Base-by-base conservation (phyloP, 768 basidiomycete genomes). In the Leccinellum luteum region DNA sequence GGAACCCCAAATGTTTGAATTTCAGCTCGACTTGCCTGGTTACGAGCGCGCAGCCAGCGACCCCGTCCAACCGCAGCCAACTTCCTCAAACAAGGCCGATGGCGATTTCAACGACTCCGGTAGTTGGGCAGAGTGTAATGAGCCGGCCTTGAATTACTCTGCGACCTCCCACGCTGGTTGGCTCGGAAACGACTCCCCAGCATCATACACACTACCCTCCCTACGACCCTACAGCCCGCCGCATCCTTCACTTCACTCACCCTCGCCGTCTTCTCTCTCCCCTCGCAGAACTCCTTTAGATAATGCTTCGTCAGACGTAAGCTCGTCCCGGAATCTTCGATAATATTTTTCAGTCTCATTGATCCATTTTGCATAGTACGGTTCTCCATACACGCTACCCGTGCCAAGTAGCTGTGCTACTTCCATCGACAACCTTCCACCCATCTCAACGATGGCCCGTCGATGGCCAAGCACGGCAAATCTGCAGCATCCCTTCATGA, bases 1-100 rank as follows among this genome's bases (percentile, higher is more conserved):
- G 58, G 80, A 83, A 55, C 87, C 87, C 6, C 64, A 79, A 44
- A 74, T 85, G 50, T 81, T 87, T 62, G 86, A 89, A 67, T 90
- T 87, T 66, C 86, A 89, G 70, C 75, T 86, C 48, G 76, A 73
- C 54, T 21, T 76, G 49, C 72, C 63, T 0, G 73, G 63, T 19
- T 66, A 62, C 54, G 72, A 72, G 10, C 60, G 52, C 4, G 61
- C 62, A 19, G 12, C 52, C 2, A 60, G 38, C 14, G 64, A 73
- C 47, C 64, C 64, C 13, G 12, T 52, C 0, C 67, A 61, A 21
- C 59, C 61, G 4, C 66, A 60, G 38, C 61, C 59, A 23, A 1
- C 58, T 19, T 23, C 58, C 9, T 38, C 60, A 2, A 38, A 44
- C 41, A 64, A 52, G 25, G 15, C 28, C 14, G 64, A 67, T 58